Conservation (phyloP, 169 alveolate species). For the Babesia gibsoni region DNA sequence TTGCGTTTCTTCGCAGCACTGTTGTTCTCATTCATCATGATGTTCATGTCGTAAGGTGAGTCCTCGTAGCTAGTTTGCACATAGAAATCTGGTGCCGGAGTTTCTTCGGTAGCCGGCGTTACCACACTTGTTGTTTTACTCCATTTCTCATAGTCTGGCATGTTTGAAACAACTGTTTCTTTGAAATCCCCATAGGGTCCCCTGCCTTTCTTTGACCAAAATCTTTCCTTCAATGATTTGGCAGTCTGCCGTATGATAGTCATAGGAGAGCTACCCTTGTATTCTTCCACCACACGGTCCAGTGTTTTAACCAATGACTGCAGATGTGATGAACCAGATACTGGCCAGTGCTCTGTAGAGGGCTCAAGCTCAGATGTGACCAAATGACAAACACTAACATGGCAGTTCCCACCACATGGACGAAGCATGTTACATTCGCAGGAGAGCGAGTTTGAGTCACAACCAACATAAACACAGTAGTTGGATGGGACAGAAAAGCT, state of each 20-base stretch:
- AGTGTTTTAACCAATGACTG: conserved; percentile 29
- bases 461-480: conserved; percentile 62
- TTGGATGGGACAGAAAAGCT: conserved; percentile 10
- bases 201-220: background rate
- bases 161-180: background rate
- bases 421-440: conserved; percentile 47
- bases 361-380: conserved; percentile 53
- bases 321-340: conserved; percentile 44
- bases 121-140: too few relatives aligned
- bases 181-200: background rate
- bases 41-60: conserved; percentile 22
- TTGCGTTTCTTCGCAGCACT: background rate
- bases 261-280: conserved; percentile 1
- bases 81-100: conserved; percentile 10
- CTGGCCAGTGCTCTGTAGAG: conserved; percentile 62
- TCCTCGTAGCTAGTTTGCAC: conserved; percentile 42
- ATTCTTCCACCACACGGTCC: conserved; percentile 32
- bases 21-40: background rate
- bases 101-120: too few relatives aligned
- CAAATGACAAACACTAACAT: conserved; percentile 36
- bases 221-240: background rate
- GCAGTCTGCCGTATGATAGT: background rate
- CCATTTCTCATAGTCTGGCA: conserved; percentile 3
- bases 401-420: conserved; percentile 57
- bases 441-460: conserved; percentile 28